Evolutionary conservation across 805 yeast genomes (phyloP).

Genomic region (Candida tibetensis): DNA sequence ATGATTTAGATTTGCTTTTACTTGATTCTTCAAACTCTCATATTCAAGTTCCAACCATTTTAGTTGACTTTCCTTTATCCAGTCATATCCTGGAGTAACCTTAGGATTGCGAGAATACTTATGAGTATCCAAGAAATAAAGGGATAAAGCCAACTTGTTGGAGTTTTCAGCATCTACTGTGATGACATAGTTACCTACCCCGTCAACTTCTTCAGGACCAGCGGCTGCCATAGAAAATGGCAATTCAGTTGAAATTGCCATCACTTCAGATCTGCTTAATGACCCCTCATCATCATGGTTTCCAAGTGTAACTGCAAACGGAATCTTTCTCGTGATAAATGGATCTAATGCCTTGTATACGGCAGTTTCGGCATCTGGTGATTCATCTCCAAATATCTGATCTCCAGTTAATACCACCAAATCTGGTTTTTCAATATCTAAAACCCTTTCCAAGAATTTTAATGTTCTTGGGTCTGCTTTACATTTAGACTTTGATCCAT

Average conservation of each 20-base stretch:
- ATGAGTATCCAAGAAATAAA: constrained; percentile 86
- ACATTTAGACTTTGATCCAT: constrained; percentile 48
- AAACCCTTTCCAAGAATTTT: constrained; percentile 55
- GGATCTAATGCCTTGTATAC: constrained; percentile 75
- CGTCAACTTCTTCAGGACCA: constrained; percentile 70
- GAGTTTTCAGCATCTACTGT: constrained; percentile 42
- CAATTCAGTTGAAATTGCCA: constrained; percentile 51
- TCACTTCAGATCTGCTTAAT: constrained; percentile 55
- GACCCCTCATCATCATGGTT: constrained; percentile 94
- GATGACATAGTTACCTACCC: constrained; percentile 80
- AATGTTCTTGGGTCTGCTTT: constrained; percentile 75
- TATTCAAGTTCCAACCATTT: constrained; percentile 46
- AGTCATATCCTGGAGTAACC: constrained; percentile 76
- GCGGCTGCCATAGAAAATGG: constrained; percentile 65
- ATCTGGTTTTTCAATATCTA: constrained; percentile 80
- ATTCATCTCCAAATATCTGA: constrained; percentile 76
- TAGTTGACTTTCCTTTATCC: constrained; percentile 71
- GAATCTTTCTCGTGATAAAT: constrained; percentile 62
- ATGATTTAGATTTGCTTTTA: constrained; percentile 39
- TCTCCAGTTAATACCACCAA: constrained; percentile 88
- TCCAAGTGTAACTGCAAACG: constrained; percentile 85
- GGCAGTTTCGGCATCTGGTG: constrained; percentile 81
- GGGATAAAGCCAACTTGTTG: constrained; percentile 44
- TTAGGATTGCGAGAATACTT: constrained; percentile 67
- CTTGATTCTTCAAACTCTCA: constrained; percentile 23